Percentiles rank a stretch among this genome's conserved stretches.
These are phyloP conservation scores for Ascomycota sp. DNA, from an alignment of 2,329 filamentous ascomycete species.

Conservation along the genomic window DNA sequence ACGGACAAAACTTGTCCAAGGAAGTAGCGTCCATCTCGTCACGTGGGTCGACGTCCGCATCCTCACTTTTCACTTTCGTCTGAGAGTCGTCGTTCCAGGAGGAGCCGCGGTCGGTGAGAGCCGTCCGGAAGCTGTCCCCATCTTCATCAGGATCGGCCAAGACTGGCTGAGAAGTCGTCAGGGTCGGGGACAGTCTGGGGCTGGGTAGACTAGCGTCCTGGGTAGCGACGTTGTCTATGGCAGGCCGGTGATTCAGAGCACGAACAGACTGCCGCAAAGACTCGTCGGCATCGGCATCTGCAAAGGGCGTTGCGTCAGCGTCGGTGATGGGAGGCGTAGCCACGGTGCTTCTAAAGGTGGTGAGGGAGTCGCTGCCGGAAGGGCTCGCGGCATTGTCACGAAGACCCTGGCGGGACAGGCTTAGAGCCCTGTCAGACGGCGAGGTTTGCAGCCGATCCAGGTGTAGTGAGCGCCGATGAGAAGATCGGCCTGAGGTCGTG, in stretches of 20 bases:
- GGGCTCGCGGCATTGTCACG: slow-evolving; percentile 30
- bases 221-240: slow-evolving; percentile 48
- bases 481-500: slow-evolving; percentile 11
- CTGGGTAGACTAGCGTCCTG: slow-evolving; percentile 89
- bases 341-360: slow-evolving; percentile 40
- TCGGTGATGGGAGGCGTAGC: slow-evolving; percentile 62
- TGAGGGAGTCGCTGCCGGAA: slow-evolving; percentile 32
- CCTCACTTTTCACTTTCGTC: slow-evolving; percentile 9
- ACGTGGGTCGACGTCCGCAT: slow-evolving; percentile 3
- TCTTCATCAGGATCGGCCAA: slow-evolving; percentile 23
- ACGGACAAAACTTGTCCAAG: neutral
- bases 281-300: slow-evolving; percentile 26
- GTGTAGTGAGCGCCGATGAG: slow-evolving; percentile 20
- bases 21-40: slow-evolving; percentile 6
- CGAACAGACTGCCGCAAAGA: slow-evolving; percentile 24
- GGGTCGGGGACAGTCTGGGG: slow-evolving; percentile 79
- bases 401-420: slow-evolving; percentile 12
- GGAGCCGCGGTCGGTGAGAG: slow-evolving; percentile 9
- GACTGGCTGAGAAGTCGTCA: slow-evolving; percentile 45
- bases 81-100: slow-evolving; percentile 23
- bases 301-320: slow-evolving; percentile 43
- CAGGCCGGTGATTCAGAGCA: slow-evolving; percentile 26
- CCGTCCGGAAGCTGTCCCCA: slow-evolving; percentile 12
- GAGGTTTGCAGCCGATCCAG: slow-evolving; percentile 19
- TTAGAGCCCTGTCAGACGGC: slow-evolving; percentile 22